Percentiles rank a stretch among this genome's conserved stretches.
phyloP scores from a whole-genome alignment of 345 rosid species.

The rapeseed (Brassica napus) region Da-Ae NC_063443.1:7629501-7630000 shows the following conservation, averaged over 20 bases:
- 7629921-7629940: conserved; percentile 22
- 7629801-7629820: background rate
- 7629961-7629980: background rate
- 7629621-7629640: background rate
- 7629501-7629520: background rate
- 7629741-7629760: background rate
- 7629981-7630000: conserved; percentile 3
- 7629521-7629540: background rate
- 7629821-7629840: background rate
- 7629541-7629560: background rate
- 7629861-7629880: background rate
- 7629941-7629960: background rate
- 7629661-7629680: background rate
- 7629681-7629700: background rate
- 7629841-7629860: background rate
- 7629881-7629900: background rate
- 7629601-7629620: background rate
- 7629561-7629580: background rate
- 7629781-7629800: background rate
- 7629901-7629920: conserved; percentile 2
- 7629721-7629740: background rate
- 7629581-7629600: background rate
- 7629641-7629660: background rate
- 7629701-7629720: background rate
- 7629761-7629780: background rate